Conservation (phyloP, 1,284 basidiomycete genomes). For the Naganishia liquefaciens region DNA sequence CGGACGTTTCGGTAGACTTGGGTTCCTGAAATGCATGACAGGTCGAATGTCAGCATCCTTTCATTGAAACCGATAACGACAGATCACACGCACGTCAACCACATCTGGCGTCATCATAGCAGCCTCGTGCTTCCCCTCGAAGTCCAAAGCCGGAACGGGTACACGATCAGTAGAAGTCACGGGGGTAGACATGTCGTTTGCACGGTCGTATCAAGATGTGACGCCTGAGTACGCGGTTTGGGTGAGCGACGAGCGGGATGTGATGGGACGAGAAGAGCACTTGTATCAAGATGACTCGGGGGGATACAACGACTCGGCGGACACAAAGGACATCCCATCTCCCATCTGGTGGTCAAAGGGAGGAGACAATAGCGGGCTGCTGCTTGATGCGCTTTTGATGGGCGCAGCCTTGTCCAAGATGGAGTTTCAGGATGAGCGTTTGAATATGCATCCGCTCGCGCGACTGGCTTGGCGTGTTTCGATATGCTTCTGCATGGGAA, state of each 20-base stretch:
- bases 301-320: too few species aligned
- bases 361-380: too few species aligned
- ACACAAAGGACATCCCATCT: too few species aligned
- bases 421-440: too few species aligned
- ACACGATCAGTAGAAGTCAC: conserved; percentile 1
- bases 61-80: background rate
- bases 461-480: too few species aligned
- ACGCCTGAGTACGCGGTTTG: background rate
- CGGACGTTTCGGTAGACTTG: conserved; percentile 1
- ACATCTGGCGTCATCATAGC: conserved; percentile 3
- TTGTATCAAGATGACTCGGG: too few species aligned
- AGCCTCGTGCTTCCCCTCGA: background rate
- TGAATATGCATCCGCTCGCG: too few species aligned
- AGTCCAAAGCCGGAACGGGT: background rate
- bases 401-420: too few species aligned
- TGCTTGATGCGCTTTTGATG: too few species aligned
- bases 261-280: too few species aligned
- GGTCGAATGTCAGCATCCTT: background rate
- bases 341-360: too few species aligned
- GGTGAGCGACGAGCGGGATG: background rate
- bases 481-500: too few species aligned
- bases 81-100: background rate
- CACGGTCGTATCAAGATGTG: background rate
- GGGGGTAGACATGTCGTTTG: conserved; percentile 1
- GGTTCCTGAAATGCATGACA: conserved; percentile 8